phyloP scores from a whole-genome alignment of 2,329 filamentous ascomycete genomes.

The Talaromyces sp. region DNA sequence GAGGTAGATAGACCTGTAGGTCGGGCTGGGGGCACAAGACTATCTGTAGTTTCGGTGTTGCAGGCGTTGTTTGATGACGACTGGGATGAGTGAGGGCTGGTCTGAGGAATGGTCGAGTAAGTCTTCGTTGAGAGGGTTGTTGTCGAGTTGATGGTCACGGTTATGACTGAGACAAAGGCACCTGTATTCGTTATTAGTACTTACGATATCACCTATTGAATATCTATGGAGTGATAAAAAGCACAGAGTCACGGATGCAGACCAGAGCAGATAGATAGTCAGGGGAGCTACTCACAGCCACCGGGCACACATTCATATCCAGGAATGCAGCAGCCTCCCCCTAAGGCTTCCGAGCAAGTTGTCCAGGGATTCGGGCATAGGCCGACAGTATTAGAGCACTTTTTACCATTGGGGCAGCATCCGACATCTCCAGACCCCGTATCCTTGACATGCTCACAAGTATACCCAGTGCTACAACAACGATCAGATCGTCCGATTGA shows the following conservation, averaged over 20 bases:
- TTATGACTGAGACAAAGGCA: constrained; percentile 39
- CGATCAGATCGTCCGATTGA: constrained; percentile 60
- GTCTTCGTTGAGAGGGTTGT: constrained; percentile 36
- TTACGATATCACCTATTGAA: background rate
- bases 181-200: constrained; percentile 20
- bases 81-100: constrained; percentile 22
- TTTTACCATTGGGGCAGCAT: constrained; percentile 60
- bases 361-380: constrained; percentile 57
- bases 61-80: constrained; percentile 21
- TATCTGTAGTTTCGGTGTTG: constrained; percentile 42
- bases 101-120: constrained; percentile 30
- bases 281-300: constrained; percentile 50
- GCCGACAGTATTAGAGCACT: constrained; percentile 56
- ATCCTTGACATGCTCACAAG: constrained; percentile 57
- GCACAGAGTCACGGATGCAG: constrained; percentile 21
- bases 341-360: constrained; percentile 56
- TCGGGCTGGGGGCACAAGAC: constrained; percentile 40
- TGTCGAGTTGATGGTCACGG: constrained; percentile 38
- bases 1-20: constrained; percentile 40
- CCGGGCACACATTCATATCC: constrained; percentile 60
- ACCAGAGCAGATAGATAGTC: too few species aligned
- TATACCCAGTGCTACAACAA: constrained; percentile 58
- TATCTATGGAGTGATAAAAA: background rate
- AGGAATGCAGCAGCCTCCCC: constrained; percentile 65
- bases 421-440: constrained; percentile 60